A percentile compares a stretch with the other conserved stretches of the same genome.
Evolutionary conservation across 805 yeast genomes (phyloP).

Genomic region (Metschnikowia borealis): DNA sequence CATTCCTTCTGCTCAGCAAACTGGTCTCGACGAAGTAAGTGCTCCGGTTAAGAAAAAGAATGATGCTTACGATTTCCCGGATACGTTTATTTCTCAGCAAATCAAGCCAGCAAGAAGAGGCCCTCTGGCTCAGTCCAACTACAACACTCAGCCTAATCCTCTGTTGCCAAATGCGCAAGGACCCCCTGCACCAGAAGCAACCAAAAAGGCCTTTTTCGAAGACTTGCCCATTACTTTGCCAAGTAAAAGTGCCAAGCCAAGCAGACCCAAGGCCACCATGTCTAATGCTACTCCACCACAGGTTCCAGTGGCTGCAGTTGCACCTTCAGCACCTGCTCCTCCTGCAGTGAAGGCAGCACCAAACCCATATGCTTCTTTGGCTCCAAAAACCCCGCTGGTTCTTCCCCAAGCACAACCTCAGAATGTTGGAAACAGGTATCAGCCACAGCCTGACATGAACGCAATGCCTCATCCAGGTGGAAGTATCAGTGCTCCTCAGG

Average conservation of each 20-base stretch:
- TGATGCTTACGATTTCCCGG: constrained; percentile 78
- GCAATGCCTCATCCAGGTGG: constrained; percentile 5
- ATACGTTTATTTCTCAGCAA: constrained; percentile 44
- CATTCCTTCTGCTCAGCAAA: not conserved
- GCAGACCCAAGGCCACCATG: not conserved
- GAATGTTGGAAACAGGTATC: constrained; percentile 7
- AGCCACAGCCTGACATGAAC: constrained; percentile 7
- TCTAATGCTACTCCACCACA: not conserved
- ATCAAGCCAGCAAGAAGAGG: constrained; percentile 38
- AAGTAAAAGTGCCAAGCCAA: constrained; percentile 3
- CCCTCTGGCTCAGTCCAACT: constrained; percentile 8
- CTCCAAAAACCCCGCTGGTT: constrained; percentile 9
- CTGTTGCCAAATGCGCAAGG: not conserved
- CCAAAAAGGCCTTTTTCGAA: constrained; percentile 49
- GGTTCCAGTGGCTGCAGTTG: constrained; percentile 9
- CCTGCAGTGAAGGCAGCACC: constrained; percentile 22
- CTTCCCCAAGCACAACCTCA: constrained; percentile 2
- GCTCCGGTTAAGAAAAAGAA: constrained; percentile 40
- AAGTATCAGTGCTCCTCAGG: not conserved
- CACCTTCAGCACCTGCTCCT: constrained; percentile 11
- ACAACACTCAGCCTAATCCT: not conserved
- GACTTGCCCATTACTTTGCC: constrained; percentile 49
- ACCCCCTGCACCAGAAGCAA: not conserved
- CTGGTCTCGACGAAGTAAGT: not conserved
- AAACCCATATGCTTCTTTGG: constrained; percentile 30